Base-by-base conservation (phyloP, 106 monocot genomes). In the Dendrobium officinale region DNA sequence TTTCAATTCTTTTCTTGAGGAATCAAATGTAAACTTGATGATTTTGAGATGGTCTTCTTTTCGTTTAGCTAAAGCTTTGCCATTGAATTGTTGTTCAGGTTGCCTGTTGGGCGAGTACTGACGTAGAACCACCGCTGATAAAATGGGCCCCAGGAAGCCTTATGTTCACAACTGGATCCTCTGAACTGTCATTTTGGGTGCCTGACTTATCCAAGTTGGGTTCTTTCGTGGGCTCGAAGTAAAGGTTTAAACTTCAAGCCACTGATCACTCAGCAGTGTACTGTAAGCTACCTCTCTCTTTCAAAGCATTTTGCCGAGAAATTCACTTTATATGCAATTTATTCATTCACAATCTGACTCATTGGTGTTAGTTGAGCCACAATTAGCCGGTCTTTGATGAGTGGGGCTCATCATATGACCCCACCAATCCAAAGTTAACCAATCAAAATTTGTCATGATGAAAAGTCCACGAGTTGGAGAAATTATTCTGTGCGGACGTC, bases 121-220 rank as follows among this genome's bases (percentile, higher is more conserved):
- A 95, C 80, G 83, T 82, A 4, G 99, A 95, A 58, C 95, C 99
- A 18, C 99, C 99, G 5, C 80, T 95, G 17, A 91, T 99, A 59
- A 95, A 93, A 83, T 99, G 99, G 99, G 88, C 85, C 64, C 93
- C 99, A 31, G 93, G 93, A 77, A 82, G 73, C 26, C 90, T 90
- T 29, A 90, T 93, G 92, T 95, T 99, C 83, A 87, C 84, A 5
- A 99, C 99, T 29, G 99, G 93, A 73, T 95, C 99, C 56, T 91
- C 91, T 33, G 99, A 99, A 51, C 75, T 99, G 20, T 99, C 95
- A 51, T 99, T 93, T 83, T 99, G 99, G 99, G 78, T 99, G 74
- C 99, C 99, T 22, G 95, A 99, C 73, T 89, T 99, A 75, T 99
- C 99, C 9, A 99, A 99, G 83, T 81, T 93, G 77, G 95, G 99